Percentiles rank a stretch among this genome's conserved stretches.
phyloP scores from a whole-genome alignment of 1,284 basidiomycete species.

The Laetiporus sulphureus region DNA sequence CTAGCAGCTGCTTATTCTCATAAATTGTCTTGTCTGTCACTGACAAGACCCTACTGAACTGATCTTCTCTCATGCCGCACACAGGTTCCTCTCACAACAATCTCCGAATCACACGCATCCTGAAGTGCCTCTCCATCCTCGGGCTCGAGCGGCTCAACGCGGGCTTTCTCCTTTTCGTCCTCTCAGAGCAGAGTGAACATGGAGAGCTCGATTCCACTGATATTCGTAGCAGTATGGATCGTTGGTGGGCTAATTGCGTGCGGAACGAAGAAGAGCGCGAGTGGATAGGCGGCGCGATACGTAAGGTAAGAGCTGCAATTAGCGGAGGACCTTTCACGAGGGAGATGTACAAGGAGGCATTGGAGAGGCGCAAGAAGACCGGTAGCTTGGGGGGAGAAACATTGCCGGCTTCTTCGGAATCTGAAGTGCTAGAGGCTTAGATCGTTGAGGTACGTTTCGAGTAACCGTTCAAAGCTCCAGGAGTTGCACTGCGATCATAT shows the following conservation, averaged over 20 bases:
- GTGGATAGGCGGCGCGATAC: constrained; percentile 45
- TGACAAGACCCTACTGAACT: neutral
- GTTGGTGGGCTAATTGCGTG: constrained; percentile 74
- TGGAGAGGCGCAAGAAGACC: constrained; percentile 34
- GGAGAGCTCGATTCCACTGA: constrained; percentile 41
- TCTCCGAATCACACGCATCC: constrained; percentile 70
- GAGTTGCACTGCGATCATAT: too few species aligned
- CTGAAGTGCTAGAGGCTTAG: too few species aligned
- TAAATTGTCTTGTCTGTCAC: neutral
- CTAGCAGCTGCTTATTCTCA: neutral
- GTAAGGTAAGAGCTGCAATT: constrained; percentile 35
- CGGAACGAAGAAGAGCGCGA: constrained; percentile 51
- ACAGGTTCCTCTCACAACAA: constrained; percentile 66
- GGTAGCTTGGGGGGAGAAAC: constrained; percentile 16
- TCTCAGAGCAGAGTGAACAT: constrained; percentile 62
- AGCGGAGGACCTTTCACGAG: constrained; percentile 44
- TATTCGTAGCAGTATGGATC: constrained; percentile 60
- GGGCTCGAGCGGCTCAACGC: constrained; percentile 56
- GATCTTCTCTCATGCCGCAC: neutral
- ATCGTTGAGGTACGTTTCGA: too few species aligned
- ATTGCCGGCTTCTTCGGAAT: too few species aligned
- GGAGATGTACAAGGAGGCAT: constrained; percentile 42
- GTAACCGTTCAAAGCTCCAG: too few species aligned
- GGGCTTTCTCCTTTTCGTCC: constrained; percentile 62
- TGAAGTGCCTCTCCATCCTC: constrained; percentile 69